Evolutionary conservation across 352 stramenopile genomes (phyloP), one percentile per base, ranked within the genome.

Genomic region (Pseudoperonospora humuli): DNA sequence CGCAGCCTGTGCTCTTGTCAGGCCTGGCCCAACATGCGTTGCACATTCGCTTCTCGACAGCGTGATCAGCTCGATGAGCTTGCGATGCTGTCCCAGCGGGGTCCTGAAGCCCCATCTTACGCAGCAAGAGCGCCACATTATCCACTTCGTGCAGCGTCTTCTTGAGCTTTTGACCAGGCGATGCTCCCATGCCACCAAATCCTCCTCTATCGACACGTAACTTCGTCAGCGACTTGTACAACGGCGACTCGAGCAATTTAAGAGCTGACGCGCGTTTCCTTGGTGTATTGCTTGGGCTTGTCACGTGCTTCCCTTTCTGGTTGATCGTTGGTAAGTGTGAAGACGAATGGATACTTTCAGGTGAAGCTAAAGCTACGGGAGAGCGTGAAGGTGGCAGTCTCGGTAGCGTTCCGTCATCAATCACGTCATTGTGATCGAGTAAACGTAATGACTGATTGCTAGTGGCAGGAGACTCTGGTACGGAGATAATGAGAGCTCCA

Each of bases 21-120:
- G 79, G 67, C 26, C 62, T 51, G 7, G 72, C 56, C 79, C 79
- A 92, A 39, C 79, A 92, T 0, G 79, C 75, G 34, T 86, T 68
- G 63, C 79, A 92, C 79, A 89, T 87, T 19, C 76, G 74, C 19
- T 70, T 78, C 50, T 92, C 76, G 3, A 84, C 72, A 3, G 61
- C 69, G 45, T 91, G 79, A 38, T 87, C 74, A 0, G 70, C 39
- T 19, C 69, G 60, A 28, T 67, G 54, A n/a, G 56, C 57, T 5
- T 62, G 50, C 17, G 64, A 75, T 0, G 11, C 39, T 5, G 50
- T 48, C 9, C 48, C 57, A 28, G 31, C 41, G n/a, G 57, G 33
- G 14, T 72, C 58, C n/a, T 71, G 69, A 6, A 87, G 51, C 0
- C 79, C 79, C 36, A 92, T 69, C 25, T 78, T 85, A 24, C 75